These are phyloP conservation scores for Gossypium lobatum DNA, from an alignment of 441 rosid genomes.

Conservation along the genomic window DNA sequence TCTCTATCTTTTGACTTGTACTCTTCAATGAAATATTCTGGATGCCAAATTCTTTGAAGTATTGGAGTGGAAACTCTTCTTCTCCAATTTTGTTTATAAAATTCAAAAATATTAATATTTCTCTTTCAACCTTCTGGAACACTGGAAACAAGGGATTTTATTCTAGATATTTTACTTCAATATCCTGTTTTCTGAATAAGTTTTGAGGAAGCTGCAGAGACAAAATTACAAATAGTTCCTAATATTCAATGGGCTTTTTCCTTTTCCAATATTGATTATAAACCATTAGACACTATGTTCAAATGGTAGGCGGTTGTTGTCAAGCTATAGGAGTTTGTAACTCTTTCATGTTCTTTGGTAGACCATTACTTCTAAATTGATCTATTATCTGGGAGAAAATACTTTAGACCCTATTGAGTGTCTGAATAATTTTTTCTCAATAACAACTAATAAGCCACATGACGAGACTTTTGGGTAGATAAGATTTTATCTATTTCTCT, in stretches of 20 bases:
- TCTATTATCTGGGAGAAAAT: neutral
- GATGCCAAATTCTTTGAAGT: neutral
- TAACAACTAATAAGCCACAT: neutral
- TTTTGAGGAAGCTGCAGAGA: neutral
- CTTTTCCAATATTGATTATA: neutral
- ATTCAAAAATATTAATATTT: neutral
- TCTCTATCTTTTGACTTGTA: neutral
- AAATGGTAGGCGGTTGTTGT: neutral
- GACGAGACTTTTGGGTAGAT: neutral
- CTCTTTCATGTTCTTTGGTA: neutral
- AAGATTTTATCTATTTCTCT: neutral
- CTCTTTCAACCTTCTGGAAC: neutral
- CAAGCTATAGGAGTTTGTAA: neutral
- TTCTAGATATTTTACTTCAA: neutral
- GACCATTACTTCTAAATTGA: neutral
- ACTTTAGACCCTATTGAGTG: neutral
- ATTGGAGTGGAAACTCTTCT: neutral
- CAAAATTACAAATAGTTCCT: neutral
- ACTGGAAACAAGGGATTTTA: neutral
- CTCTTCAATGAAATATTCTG: neutral
- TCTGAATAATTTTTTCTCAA: conserved; percentile 1
- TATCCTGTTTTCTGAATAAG: neutral
- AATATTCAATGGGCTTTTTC: neutral
- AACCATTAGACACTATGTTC: neutral
- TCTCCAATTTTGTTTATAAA: neutral